phyloP scores from a whole-genome alignment of 2,329 filamentous ascomycete species.

The Fusarium sp. region DNA sequence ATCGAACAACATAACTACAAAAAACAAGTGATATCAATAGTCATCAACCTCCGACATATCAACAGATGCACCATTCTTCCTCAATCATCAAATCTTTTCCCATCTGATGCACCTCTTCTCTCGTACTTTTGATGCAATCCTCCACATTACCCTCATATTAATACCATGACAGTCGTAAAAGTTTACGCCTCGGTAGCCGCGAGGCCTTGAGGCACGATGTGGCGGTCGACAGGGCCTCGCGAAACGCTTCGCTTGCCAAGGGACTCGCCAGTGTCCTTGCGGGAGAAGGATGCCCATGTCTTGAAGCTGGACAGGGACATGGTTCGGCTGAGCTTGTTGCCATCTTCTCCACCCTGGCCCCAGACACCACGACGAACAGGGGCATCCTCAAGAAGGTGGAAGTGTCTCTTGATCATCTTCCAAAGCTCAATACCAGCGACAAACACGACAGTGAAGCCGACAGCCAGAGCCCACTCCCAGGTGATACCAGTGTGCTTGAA shows the following conservation, averaged over 20 bases:
- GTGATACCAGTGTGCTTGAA: conserved; percentile 79
- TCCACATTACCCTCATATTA: conserved; percentile 1
- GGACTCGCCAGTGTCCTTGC: conserved; percentile 57
- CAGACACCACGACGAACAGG: conserved; percentile 63
- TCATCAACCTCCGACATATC: conserved; percentile 15
- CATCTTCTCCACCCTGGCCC: conserved; percentile 65
- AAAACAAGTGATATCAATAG: conserved; percentile 27
- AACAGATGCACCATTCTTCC: conserved; percentile 12
- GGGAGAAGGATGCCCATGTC: conserved; percentile 58
- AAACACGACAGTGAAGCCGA: conserved; percentile 73
- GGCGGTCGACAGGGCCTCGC: conserved; percentile 33
- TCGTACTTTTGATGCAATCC: conserved; percentile 7
- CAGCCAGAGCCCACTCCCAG: conserved; percentile 81
- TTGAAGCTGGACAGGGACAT: conserved; percentile 66
- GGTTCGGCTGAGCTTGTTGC: conserved; percentile 59
- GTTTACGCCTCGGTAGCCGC: conserved; percentile 43
- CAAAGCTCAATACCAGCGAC: conserved; percentile 76
- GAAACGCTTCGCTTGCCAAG: conserved; percentile 43
- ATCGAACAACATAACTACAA: conserved; percentile 31
- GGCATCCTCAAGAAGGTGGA: conserved; percentile 64
- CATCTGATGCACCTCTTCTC: background rate
- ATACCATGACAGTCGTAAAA: conserved; percentile 10
- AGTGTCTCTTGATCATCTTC: conserved; percentile 75
- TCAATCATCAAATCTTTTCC: conserved; percentile 6
- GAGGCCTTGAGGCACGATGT: conserved; percentile 44